Evolutionary conservation across 805 yeast species (phyloP).

Genomic region (Zygoascus bituminiphila): DNA sequence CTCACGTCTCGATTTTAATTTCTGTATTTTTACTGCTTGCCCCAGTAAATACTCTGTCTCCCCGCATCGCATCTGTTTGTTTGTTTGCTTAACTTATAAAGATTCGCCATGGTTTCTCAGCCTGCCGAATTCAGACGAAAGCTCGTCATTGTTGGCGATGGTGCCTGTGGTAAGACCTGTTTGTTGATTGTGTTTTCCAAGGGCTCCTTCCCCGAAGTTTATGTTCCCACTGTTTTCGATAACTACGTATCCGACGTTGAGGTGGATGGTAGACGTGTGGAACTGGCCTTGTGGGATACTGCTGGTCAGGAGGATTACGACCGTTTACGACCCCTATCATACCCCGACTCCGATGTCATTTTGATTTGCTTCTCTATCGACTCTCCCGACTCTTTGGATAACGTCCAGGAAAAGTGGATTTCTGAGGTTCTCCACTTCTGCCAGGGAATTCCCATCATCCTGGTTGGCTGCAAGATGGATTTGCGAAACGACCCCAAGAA

Average conservation of each 20-base stretch:
- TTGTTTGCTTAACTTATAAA: background rate
- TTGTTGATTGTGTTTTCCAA: slow-evolving; percentile 73
- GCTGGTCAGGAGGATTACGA: slow-evolving; percentile 98
- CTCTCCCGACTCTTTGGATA: slow-evolving; percentile 84
- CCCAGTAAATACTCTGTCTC: background rate
- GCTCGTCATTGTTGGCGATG: slow-evolving; percentile 92
- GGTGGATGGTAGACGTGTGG: slow-evolving; percentile 84
- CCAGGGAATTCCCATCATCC: slow-evolving; percentile 85
- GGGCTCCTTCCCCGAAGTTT: slow-evolving; percentile 89
- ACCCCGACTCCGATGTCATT: slow-evolving; percentile 88
- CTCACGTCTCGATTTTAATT: background rate
- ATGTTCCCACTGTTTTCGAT: slow-evolving; percentile 94
- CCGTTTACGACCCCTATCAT: slow-evolving; percentile 81
- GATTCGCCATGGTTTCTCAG: slow-evolving; percentile 16
- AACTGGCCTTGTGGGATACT: slow-evolving; percentile 94
- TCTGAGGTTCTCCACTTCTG: slow-evolving; percentile 90
- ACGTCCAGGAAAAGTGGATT: slow-evolving; percentile 94
- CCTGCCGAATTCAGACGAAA: slow-evolving; percentile 35
- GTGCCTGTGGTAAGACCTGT: slow-evolving; percentile 97
- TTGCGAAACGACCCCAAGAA: slow-evolving; percentile 75
- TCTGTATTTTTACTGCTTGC: background rate
- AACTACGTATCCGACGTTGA: slow-evolving; percentile 96
- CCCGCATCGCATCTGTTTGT: background rate
- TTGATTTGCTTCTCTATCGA: slow-evolving; percentile 87
- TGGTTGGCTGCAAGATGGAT: slow-evolving; percentile 89